Evolutionary conservation across 495 filamentous ascomycete species (phyloP).

Genomic region (Podospora pseudopauciseta): DNA sequence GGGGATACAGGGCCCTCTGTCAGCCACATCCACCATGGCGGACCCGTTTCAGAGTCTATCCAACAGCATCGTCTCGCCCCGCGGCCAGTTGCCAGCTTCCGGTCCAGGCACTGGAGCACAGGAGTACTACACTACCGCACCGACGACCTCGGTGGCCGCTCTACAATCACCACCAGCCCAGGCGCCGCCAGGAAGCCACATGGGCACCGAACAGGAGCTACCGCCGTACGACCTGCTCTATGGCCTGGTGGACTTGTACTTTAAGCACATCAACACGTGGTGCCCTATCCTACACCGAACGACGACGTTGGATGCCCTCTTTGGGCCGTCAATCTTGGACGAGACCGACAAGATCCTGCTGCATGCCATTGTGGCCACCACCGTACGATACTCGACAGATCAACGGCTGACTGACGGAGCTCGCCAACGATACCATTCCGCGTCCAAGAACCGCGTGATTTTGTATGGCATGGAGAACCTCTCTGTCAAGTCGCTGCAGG

Average conservation of each 20-base stretch:
- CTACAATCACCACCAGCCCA: slow-evolving; percentile 44
- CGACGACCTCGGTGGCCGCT: slow-evolving; percentile 24
- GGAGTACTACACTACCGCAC: slow-evolving; percentile 41
- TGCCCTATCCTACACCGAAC: slow-evolving; percentile 83
- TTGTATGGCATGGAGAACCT: slow-evolving; percentile 83
- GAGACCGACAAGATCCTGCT: slow-evolving; percentile 79
- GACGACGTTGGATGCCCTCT: slow-evolving; percentile 75
- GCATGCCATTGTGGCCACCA: slow-evolving; percentile 83
- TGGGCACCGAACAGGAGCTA: slow-evolving; percentile 64
- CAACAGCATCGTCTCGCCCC: slow-evolving; percentile 32
- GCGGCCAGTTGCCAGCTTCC: slow-evolving; percentile 32
- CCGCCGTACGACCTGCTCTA: slow-evolving; percentile 84
- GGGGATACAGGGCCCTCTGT: slow-evolving; percentile 28
- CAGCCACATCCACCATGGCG: slow-evolving; percentile 27
- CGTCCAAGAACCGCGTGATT: slow-evolving; percentile 79
- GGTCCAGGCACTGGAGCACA: slow-evolving; percentile 33
- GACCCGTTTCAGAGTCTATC: slow-evolving; percentile 35
- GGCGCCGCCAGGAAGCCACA: slow-evolving; percentile 39
- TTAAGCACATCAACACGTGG: slow-evolving; percentile 88
- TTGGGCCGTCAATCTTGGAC: slow-evolving; percentile 68
- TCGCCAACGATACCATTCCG: slow-evolving; percentile 67
- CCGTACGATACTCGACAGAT: slow-evolving; percentile 76
- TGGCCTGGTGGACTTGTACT: slow-evolving; percentile 78
- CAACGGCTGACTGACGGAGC: slow-evolving; percentile 64
- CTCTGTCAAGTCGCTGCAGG: slow-evolving; percentile 81